Conservation (phyloP, 371 early-diverging fungal genomes). For the Caulochytrium protostelioides region DNA sequence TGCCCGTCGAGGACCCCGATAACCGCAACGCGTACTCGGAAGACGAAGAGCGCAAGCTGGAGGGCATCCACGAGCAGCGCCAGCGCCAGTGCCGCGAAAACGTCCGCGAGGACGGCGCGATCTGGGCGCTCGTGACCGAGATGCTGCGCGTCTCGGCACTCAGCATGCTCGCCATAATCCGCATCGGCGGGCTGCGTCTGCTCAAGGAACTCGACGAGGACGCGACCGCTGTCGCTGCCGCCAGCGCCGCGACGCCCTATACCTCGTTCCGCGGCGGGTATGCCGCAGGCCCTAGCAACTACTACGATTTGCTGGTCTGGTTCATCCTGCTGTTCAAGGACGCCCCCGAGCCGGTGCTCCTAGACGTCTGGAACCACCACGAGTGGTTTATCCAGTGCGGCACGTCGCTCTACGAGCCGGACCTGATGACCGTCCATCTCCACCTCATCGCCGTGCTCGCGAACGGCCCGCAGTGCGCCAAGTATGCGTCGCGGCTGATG, state of each 20-base stretch:
- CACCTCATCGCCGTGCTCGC: background rate
- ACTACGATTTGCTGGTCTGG: background rate
- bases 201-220: background rate
- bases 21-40: too few species aligned
- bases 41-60: background rate
- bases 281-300: background rate
- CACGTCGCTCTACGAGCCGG: background rate
- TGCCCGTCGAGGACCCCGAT: background rate
- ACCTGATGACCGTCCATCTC: background rate
- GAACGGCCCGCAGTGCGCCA: background rate
- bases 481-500: background rate
- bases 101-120: background rate
- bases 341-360: background rate
- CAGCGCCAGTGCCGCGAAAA: background rate
- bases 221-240: background rate
- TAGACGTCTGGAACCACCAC: background rate
- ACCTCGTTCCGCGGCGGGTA: background rate
- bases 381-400: background rate
- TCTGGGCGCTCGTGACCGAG: background rate
- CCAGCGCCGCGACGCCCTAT: background rate
- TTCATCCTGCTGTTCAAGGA: background rate
- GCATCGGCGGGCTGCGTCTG: too few species aligned
- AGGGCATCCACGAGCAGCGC: too few species aligned
- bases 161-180: background rate
- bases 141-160: background rate